Evolutionary conservation across 768 basidiomycete genomes (phyloP).

Genomic region (Trametes gibbosa): DNA sequence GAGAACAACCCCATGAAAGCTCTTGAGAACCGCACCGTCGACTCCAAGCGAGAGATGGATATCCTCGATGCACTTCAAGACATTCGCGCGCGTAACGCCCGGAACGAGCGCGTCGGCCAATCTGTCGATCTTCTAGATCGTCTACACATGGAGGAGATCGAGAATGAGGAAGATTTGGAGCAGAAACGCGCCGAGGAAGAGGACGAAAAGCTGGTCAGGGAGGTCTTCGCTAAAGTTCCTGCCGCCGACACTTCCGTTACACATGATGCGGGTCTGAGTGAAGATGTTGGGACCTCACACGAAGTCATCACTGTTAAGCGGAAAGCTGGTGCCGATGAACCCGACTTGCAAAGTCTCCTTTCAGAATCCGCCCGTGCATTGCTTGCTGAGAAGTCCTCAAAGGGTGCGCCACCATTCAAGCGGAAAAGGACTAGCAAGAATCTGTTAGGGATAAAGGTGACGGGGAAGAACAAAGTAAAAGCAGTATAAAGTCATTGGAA

Average conservation of each 20-base stretch:
- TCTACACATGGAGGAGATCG: slow-evolving; percentile 63
- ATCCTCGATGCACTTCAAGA: slow-evolving; percentile 95
- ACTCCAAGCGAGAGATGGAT: slow-evolving; percentile 98
- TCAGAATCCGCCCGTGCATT: slow-evolving; percentile 63
- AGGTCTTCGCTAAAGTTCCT: slow-evolving; percentile 79
- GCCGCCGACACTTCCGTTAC: slow-evolving; percentile 31
- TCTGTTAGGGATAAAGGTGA: slow-evolving; percentile 71
- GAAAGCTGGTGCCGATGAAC: slow-evolving; percentile 79
- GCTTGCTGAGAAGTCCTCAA: slow-evolving; percentile 45
- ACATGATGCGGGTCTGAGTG: slow-evolving; percentile 1
- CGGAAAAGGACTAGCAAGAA: slow-evolving; percentile 65
- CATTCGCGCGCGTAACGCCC: slow-evolving; percentile 80
- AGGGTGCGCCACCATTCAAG: slow-evolving; percentile 43
- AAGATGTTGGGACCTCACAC: slow-evolving; percentile 21
- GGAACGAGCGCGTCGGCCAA: slow-evolving; percentile 84
- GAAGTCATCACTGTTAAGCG: slow-evolving; percentile 73
- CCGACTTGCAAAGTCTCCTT: slow-evolving; percentile 64
- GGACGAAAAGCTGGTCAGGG: slow-evolving; percentile 85
- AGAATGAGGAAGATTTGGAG: slow-evolving; percentile 74
- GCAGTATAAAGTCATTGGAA: not conserved
- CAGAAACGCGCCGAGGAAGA: slow-evolving; percentile 77
- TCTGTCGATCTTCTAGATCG: slow-evolving; percentile 66
- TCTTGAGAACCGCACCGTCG: slow-evolving; percentile 87
- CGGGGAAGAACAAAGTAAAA: slow-evolving; percentile 40
- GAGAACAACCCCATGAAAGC: slow-evolving; percentile 98